Conservation (phyloP, 1,284 basidiomycete species). For the Cutaneotrichosporon sp. region DNA sequence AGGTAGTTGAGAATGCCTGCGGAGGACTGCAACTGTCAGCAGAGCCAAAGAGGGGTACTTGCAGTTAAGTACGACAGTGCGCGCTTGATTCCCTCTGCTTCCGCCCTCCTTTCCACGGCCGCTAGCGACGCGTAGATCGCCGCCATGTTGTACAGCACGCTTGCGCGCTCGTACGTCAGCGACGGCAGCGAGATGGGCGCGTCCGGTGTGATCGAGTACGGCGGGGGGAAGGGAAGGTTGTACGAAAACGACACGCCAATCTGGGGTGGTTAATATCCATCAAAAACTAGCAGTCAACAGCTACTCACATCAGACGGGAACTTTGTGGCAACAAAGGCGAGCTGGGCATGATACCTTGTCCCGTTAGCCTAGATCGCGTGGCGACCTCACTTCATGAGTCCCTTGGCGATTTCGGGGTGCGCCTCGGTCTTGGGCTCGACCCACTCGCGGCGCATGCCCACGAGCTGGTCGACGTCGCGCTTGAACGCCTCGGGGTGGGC, state of each 20-base stretch:
- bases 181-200: constrained; percentile 64
- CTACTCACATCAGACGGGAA: constrained; percentile 60
- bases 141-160: constrained; percentile 76
- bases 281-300: constrained; percentile 9
- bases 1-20: constrained; percentile 71
- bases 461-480: constrained; percentile 69
- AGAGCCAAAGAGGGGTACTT: constrained; percentile 20
- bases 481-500: constrained; percentile 86
- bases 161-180: constrained; percentile 69
- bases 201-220: constrained; percentile 49
- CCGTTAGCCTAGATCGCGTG: constrained; percentile 23
- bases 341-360: constrained; percentile 79
- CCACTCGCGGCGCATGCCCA: constrained; percentile 61
- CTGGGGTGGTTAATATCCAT: constrained; percentile 47
- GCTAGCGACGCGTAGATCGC: constrained; percentile 61
- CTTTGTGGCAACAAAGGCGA: constrained; percentile 69
- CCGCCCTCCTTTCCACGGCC: constrained; percentile 58
- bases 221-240: constrained; percentile 60
- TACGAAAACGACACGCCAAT: constrained; percentile 73
- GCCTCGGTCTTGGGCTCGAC: constrained; percentile 57
- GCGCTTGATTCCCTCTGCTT: constrained; percentile 65
- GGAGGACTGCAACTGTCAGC: constrained; percentile 55
- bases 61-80: constrained; percentile 69
- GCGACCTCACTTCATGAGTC: constrained; percentile 50
- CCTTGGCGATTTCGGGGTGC: constrained; percentile 44